Evolutionary conservation across 2,329 filamentous ascomycete genomes (phyloP), one percentile per base, ranked within the genome.

Genomic region (Calonectria leucothoes): DNA sequence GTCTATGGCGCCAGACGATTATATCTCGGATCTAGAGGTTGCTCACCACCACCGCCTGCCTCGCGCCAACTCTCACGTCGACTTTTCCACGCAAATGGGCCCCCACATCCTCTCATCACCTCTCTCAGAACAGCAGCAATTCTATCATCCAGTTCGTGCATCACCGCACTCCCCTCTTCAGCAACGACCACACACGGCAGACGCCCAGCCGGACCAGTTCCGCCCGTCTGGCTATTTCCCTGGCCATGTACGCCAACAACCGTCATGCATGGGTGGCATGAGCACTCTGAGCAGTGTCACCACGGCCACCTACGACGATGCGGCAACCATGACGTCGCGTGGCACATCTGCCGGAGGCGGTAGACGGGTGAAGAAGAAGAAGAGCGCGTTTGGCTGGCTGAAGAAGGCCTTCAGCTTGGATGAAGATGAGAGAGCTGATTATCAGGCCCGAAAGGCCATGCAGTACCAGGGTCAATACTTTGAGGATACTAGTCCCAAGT

Each of bases 381-480:
- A 90, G 75, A 93, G 91, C 77, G 90, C 91, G 1, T 92, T 93
- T 79, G 91, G 91, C 2, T 93, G 91, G 91, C 82, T 93, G 70
- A 93, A 93, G 82, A 93, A 93, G 84, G 91, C 91, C 0, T 93
- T 93, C 66, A 90, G 89, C 39, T 83, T 93, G 31, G 91, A 92
- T 73, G 91, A 93, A 27, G 90, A 93, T 61, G 91, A 93, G 81
- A 88, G 88, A 66, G 86, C 87, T 11, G 88, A 88, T 12, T 93
- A 91, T 75, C 91, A 93, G 80, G 88, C 88, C 57, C 87, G 88
- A 71, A 89, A 86, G 79, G 85, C 86, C 10, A 86, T 87, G 77
- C 84, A 88, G 23, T 82, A 83, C 7, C 82, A 81, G 0, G 87
- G 88, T 70, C 83, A 83, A 2, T 91, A 91, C 74, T 89, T 89